Evolutionary conservation across 2,329 filamentous ascomycete species (phyloP), one percentile per base, ranked within the genome.

Genomic region (Hymenoscyphus linearis): DNA sequence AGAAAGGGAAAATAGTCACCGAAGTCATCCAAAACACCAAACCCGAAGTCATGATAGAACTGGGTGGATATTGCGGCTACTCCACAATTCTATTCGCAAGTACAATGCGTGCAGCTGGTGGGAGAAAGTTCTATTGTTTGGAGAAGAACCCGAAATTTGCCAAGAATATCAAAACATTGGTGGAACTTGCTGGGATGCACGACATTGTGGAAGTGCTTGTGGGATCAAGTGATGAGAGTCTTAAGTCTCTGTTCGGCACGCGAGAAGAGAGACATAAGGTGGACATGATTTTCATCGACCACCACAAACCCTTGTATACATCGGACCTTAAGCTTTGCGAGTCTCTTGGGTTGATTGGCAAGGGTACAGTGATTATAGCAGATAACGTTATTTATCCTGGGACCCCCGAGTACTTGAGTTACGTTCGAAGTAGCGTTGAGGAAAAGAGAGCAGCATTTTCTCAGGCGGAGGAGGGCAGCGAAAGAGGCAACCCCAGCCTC

Each of bases 41-140:
- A 71, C 89, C 89, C 0, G 74, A 83, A 59, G 79, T 79, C 2
- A 90, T 92, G 85, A 83, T 93, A 54, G 90, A 96, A 72, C 80
- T 95, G 0, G 90, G 91, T 54, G 88, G 89, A 55, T 95, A 93
- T 73, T 81, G 92, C 22, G 90, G 90, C 50, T 95, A 95, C 77
- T 93, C 90, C 0, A 86, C 87, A 62, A 85, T 95, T 62, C 79
- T 91, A 1, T 93, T 93, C 70, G 88, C 84, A 52, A 80, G 85
- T 37, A 86, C 87, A 0, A 76, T 90, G 16, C 82, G 82, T 61
- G 79, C 81, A 56, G 81, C 81, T 2, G 88, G 87, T 12, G 88
- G 88, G 2, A 79, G 81, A 66, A 77, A 78, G 26, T 93, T 91
- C 75, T 86, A 82, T 72, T 89, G 85, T 67, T 77, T 95, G 4